These are phyloP conservation scores for Flaveria robusta DNA, from an alignment of 129 eudicot genomes.

Conservation along the genomic window DNA sequence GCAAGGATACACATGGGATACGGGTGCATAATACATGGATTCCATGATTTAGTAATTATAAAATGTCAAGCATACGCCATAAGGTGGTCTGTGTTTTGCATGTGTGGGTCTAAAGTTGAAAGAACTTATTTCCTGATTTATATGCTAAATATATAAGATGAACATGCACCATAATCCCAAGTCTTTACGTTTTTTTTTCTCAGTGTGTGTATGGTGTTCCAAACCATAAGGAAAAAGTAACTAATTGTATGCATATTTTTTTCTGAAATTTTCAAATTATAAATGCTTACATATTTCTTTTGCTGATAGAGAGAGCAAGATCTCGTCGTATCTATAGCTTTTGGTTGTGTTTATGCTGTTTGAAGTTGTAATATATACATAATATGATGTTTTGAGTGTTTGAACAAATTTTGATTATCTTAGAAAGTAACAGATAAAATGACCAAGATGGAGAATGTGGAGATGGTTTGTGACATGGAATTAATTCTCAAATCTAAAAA, in stretches of 20 bases:
- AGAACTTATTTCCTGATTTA: not conserved
- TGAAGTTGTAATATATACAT: slow-evolving; percentile 1
- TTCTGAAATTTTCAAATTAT: not conserved
- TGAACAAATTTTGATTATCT: too few relatives aligned
- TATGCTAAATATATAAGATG: not conserved
- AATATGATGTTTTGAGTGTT: too few relatives aligned
- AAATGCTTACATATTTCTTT: not conserved
- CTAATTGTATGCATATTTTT: not conserved
- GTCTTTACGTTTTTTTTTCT: not conserved
- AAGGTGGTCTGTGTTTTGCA: not conserved
- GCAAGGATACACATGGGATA: not conserved
- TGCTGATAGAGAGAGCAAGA: not conserved
- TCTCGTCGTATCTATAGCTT: not conserved
- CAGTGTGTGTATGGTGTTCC: not conserved
- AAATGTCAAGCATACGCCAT: not conserved
- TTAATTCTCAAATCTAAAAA: too few relatives aligned
- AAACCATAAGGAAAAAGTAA: not conserved
- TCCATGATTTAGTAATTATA: not conserved
- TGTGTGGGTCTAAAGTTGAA: slow-evolving; percentile 7
- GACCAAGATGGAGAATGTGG: too few relatives aligned
- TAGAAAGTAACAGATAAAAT: too few relatives aligned
- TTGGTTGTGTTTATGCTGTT: not conserved
- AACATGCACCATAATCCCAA: not conserved
- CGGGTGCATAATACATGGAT: not conserved
- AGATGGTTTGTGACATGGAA: too few relatives aligned